Evolutionary conservation across 371 early-diverging fungal species (phyloP).

Genomic region (Mortierella sp.): DNA sequence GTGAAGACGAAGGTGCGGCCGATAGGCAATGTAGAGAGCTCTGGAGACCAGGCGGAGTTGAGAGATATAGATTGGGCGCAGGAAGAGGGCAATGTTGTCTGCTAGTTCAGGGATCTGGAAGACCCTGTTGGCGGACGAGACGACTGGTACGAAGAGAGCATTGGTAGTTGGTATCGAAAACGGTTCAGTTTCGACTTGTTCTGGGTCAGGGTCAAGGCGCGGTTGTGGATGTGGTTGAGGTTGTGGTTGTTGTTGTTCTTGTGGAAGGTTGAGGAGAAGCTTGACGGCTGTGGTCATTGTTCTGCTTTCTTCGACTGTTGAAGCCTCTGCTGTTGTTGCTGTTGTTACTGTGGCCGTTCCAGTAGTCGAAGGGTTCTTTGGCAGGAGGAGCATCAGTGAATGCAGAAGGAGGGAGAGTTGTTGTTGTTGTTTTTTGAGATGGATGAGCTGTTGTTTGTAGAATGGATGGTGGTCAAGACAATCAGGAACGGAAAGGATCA

Average conservation of each 20-base stretch:
- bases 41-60: conserved; percentile 42
- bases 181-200: too few relatives aligned
- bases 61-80: conserved; percentile 38
- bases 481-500: not conserved
- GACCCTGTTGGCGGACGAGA: conserved; percentile 28
- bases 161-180: not conserved
- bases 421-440: not conserved
- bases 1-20: conserved; percentile 43
- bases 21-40: conserved; percentile 27
- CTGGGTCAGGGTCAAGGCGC: too few relatives aligned
- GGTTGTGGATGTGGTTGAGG: not conserved
- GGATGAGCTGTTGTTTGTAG: not conserved
- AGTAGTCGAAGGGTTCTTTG: not conserved
- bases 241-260: not conserved
- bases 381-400: not conserved
- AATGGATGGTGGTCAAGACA: not conserved
- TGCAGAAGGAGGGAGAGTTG: not conserved
- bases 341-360: not conserved
- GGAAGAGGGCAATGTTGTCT: conserved; percentile 29
- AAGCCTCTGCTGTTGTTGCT: not conserved
- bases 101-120: conserved; percentile 47
- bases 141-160: not conserved
- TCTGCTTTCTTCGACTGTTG: not conserved
- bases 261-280: not conserved
- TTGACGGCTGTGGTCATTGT: not conserved